A percentile compares a stretch with the other conserved stretches of the same genome.
phyloP scores from a whole-genome alignment of 306 rosid species.

The Senna tora region DNA sequence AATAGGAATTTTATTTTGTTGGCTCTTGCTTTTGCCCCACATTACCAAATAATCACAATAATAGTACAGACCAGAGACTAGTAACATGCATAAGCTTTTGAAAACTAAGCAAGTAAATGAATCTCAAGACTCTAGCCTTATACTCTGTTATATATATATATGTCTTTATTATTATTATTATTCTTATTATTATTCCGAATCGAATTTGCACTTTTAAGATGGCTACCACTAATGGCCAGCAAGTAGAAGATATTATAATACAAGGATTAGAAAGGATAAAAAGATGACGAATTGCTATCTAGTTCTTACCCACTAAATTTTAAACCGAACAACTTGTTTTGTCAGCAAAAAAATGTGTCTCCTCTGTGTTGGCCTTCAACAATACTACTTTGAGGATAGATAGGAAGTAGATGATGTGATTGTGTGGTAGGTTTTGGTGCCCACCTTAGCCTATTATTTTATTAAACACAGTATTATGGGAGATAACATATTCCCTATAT shows the following conservation, averaged over 20 bases:
- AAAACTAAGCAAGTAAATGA: not conserved
- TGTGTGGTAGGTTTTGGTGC: conserved; percentile 41
- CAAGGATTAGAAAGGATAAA: conserved; percentile 32
- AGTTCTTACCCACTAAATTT: conserved; percentile 26
- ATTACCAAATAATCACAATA: too few species aligned
- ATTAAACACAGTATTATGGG: not conserved
- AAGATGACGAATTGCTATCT: conserved; percentile 29
- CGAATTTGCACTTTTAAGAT: not conserved
- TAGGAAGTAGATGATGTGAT: conserved; percentile 38
- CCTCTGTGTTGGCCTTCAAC: not conserved
- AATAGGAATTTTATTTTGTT: too few species aligned
- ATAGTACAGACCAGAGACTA: too few species aligned
- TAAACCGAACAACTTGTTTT: conserved; percentile 3
- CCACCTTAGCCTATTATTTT: conserved; percentile 36
- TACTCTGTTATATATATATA: not conserved
- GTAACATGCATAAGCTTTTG: not conserved
- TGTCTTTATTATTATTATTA: not conserved
- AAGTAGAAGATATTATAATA: conserved; percentile 22
- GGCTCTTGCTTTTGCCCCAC: not conserved
- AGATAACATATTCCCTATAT: not conserved
- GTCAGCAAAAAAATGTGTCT: not conserved
- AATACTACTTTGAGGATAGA: conserved; percentile 25
- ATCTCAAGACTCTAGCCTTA: not conserved
- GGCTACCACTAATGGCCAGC: conserved; percentile 13
- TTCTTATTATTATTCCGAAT: not conserved